Conservation (phyloP, 805 yeast species). For the Wickerhamiella occidentalis region DNA sequence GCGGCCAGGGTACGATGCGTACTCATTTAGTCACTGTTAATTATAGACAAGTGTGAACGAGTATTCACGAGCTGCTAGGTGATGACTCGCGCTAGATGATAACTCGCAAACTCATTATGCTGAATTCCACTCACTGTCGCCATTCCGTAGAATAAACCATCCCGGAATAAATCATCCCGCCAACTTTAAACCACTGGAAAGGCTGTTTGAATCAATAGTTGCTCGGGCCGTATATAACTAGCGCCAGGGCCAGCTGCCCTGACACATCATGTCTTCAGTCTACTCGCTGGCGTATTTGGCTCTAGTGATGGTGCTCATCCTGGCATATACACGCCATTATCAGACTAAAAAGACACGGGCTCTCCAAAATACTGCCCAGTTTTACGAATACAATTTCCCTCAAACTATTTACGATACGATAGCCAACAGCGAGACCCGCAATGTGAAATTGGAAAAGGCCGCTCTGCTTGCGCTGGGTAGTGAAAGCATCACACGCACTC, state of each 20-base stretch:
- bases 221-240: no score
- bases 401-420: conserved; percentile 52
- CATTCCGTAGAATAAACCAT: no score
- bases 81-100: no score
- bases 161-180: no score
- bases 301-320: conserved; percentile 51
- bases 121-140: no score
- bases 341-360: conserved; percentile 43
- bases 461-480: conserved; percentile 63
- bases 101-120: no score
- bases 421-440: conserved; percentile 45
- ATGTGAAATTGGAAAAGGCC: conserved; percentile 64
- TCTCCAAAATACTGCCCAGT: conserved; percentile 51
- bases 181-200: no score
- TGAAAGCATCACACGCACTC: conserved; percentile 72
- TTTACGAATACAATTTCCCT: conserved; percentile 55
- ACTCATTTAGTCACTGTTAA: no score
- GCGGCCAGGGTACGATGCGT: no score
- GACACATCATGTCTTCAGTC: conserved; percentile 9
- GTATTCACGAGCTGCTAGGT: no score
- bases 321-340: conserved; percentile 57
- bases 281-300: conserved; percentile 47
- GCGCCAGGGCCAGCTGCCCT: not conserved
- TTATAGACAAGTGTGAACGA: no score
- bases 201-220: no score